Evolutionary conservation across 1,284 basidiomycete species (phyloP).

Genomic region (Cutaneotrichosporon cavernicola): DNA sequence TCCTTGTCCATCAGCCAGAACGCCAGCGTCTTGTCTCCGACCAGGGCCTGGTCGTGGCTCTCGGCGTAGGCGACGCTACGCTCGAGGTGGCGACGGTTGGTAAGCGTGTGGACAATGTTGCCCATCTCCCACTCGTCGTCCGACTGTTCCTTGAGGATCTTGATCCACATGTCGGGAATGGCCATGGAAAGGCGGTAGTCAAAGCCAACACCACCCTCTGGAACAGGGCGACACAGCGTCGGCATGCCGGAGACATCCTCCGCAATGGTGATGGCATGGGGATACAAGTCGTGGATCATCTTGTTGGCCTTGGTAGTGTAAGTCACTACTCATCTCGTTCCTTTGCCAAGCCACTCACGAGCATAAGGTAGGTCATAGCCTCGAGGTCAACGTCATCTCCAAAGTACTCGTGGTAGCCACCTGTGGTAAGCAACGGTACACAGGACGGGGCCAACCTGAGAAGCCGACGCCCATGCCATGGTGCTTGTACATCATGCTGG

Average conservation of each 20-base stretch:
- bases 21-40: conserved; percentile 95
- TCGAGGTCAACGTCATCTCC: conserved; percentile 80
- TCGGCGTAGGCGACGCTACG: conserved; percentile 94
- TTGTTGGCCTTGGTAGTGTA: conserved; percentile 79
- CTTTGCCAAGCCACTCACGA: conserved; percentile 60
- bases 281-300: conserved; percentile 77
- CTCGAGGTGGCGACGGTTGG: conserved; percentile 83
- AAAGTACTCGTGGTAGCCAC: conserved; percentile 98
- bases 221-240: conserved; percentile 75
- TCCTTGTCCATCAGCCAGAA: conserved; percentile 99
- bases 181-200: conserved; percentile 98
- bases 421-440: conserved; percentile 25
- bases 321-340: neutral
- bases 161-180: conserved; percentile 99
- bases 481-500: conserved; percentile 97
- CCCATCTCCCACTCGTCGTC: conserved; percentile 89
- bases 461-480: conserved; percentile 98
- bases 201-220: conserved; percentile 88
- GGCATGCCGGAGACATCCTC: conserved; percentile 99
- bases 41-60: conserved; percentile 95
- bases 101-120: conserved; percentile 84
- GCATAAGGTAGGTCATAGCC: conserved; percentile 92
- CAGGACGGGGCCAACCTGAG: conserved; percentile 58
- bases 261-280: conserved; percentile 82
- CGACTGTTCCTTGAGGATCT: conserved; percentile 85